Conservation (phyloP, 305 asterid species). For the Fraxinus dipetala region DNA sequence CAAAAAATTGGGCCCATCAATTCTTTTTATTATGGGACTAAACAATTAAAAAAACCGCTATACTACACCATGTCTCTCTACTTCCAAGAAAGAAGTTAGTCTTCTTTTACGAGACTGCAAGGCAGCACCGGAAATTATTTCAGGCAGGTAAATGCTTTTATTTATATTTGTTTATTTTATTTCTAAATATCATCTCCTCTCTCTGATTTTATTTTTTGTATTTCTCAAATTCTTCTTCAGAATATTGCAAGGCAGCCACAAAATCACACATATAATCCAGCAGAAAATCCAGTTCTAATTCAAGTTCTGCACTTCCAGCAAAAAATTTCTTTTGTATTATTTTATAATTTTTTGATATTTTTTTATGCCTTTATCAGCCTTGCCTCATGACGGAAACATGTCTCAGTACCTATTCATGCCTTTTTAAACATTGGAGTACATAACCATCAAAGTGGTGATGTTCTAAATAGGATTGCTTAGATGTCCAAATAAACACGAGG, state of each 20-base stretch:
- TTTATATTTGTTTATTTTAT: background rate
- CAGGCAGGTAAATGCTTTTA: background rate
- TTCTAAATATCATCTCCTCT: background rate
- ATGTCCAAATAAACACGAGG: background rate
- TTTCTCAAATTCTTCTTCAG: background rate
- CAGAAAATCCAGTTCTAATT: background rate
- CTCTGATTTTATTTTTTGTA: background rate
- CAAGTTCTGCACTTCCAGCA: background rate
- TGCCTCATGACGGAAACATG: background rate
- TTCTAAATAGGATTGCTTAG: background rate
- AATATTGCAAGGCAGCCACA: background rate
- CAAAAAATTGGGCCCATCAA: background rate
- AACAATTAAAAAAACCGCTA: background rate
- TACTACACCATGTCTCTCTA: background rate
- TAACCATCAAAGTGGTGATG: background rate
- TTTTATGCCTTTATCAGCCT: background rate
- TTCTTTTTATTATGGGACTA: background rate
- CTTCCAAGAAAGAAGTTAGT: background rate
- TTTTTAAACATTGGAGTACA: background rate
- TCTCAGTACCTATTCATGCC: background rate
- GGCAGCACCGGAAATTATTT: background rate
- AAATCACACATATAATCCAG: background rate
- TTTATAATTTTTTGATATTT: background rate
- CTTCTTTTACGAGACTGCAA: background rate
- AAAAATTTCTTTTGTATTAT: background rate